Conservation (phyloP, 768 basidiomycete genomes). For the Candolleomyces eurysporus region DNA sequence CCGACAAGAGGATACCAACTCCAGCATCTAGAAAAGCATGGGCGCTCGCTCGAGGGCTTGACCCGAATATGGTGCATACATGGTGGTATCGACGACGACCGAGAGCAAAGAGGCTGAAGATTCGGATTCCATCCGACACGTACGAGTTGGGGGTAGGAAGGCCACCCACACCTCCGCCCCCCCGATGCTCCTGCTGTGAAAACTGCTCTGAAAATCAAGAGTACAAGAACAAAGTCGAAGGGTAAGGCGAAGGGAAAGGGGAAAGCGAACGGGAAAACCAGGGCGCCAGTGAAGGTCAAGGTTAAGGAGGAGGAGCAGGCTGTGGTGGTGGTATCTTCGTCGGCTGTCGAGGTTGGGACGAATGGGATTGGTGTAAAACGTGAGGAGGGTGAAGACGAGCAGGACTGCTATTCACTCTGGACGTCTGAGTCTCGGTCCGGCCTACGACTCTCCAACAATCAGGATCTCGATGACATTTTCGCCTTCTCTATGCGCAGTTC, state of each 20-base stretch:
- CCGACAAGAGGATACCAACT: constrained; percentile 36
- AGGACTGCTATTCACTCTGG: neutral
- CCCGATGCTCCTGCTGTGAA: neutral
- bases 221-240: no score
- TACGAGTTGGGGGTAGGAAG: constrained; percentile 37
- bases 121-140: constrained; percentile 27
- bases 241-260: no score
- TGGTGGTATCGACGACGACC: constrained; percentile 39
- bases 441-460: neutral
- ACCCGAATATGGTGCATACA: constrained; percentile 29
- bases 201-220: neutral
- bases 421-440: no score
- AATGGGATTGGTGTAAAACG: neutral
- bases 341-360: neutral
- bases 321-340: neutral
- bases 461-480: neutral
- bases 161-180: constrained; percentile 24
- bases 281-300: neutral
- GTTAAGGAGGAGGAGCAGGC: neutral
- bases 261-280: no score
- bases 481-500: neutral
- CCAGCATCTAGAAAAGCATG: constrained; percentile 34
- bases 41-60: constrained; percentile 36
- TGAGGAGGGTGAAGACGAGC: neutral
- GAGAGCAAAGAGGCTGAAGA: constrained; percentile 22